phyloP scores from a whole-genome alignment of 176 grass and related monocot genomes.

The Oryza australiensis region DNA sequence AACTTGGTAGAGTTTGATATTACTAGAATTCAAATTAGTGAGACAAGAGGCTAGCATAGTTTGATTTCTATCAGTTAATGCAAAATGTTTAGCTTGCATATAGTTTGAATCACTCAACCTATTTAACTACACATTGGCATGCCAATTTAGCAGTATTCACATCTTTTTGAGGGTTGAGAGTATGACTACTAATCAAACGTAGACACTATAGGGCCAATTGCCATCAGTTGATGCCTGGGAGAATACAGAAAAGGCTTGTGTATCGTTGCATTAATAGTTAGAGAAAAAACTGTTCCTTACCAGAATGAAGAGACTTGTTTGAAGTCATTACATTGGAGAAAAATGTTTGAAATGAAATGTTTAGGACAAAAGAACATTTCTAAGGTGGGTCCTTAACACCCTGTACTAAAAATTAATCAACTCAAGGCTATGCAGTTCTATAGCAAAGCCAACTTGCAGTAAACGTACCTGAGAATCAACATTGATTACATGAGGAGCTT shows the following conservation, averaged over 20 bases:
- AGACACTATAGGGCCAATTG: background rate
- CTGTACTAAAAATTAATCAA: conserved; percentile 8
- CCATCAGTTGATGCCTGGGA: background rate
- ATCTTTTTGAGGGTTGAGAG: background rate
- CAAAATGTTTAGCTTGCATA: conserved; percentile 24
- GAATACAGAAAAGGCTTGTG: background rate
- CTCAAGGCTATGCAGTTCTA: background rate
- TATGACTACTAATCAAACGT: background rate
- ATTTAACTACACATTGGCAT: background rate
- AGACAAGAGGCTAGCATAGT: background rate
- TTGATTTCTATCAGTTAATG: background rate
- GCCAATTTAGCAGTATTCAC: background rate
- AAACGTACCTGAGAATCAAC: conserved; percentile 71
- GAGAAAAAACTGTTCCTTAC: background rate
- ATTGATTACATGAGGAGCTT: conserved; percentile 96
- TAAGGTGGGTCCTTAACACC: background rate
- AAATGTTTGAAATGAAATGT: background rate
- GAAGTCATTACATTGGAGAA: conserved; percentile 3
- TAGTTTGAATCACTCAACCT: background rate
- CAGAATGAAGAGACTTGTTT: background rate
- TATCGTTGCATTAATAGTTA: background rate
- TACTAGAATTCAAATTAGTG: background rate
- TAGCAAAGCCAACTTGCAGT: conserved; percentile 17
- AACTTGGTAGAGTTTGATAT: background rate
- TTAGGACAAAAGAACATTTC: background rate